Conservation (phyloP, 306 rosid species). For the Cotoneaster glaucophyllus region DNA sequence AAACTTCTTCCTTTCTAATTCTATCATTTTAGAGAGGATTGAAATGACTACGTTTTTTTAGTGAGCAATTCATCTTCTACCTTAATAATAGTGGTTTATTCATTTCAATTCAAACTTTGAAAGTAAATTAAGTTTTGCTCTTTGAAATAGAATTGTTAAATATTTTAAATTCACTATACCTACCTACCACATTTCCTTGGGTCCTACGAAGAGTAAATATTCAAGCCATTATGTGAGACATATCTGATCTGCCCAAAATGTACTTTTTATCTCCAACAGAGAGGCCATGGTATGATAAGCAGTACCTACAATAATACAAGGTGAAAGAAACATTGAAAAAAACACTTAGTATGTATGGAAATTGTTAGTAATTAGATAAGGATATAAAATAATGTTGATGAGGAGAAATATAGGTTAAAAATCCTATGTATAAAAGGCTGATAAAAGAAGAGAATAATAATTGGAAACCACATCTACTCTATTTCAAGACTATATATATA, state of each 20-base stretch:
- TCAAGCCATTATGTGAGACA: not conserved
- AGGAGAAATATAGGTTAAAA: not conserved
- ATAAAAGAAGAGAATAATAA: not conserved
- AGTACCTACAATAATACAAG: not conserved
- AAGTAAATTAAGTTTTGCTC: not conserved
- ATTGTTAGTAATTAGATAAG: not conserved
- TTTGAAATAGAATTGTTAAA: no score
- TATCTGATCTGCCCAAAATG: not conserved
- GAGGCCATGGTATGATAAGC: not conserved
- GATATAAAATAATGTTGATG: not conserved
- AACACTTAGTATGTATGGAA: not conserved
- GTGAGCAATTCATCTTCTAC: not conserved
- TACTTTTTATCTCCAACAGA: not conserved
- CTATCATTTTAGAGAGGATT: not conserved
- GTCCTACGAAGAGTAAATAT: not conserved
- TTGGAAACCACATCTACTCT: not conserved
- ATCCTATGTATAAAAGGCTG: not conserved
- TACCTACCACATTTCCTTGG: not conserved
- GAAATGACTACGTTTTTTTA: no score
- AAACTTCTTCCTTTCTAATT: not conserved
- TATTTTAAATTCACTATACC: not conserved
- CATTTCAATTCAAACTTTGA: not conserved
- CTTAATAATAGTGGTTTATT: not conserved
- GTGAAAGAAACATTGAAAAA: not conserved
- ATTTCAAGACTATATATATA: not conserved